A percentile compares a stretch with the other conserved stretches of the same genome.
Evolutionary conservation across 495 filamentous ascomycete species (phyloP).

Genomic region (Trichoderma erinaceum): DNA sequence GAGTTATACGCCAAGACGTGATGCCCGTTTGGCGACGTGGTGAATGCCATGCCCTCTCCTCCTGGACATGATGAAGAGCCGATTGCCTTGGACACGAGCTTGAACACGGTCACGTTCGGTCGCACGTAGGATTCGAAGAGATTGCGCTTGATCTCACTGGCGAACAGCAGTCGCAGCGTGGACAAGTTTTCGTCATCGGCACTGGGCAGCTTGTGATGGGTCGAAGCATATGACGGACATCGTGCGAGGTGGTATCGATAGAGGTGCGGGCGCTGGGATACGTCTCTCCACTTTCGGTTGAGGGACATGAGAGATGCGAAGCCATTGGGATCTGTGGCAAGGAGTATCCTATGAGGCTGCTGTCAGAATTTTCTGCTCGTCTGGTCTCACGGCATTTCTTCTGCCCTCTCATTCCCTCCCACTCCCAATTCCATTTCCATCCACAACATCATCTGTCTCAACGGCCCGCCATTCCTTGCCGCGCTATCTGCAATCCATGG

Average conservation of each 20-base stretch:
- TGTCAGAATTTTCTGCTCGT: neutral
- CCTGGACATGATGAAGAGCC: conserved; percentile 77
- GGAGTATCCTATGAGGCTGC: conserved; percentile 57
- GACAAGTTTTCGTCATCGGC: conserved; percentile 49
- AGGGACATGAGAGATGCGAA: conserved; percentile 81
- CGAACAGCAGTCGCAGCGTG: conserved; percentile 59
- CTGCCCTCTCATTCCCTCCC: neutral
- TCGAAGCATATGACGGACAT: conserved; percentile 62
- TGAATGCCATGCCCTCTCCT: conserved; percentile 80
- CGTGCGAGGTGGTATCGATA: conserved; percentile 70
- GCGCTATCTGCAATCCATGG: neutral
- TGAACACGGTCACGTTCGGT: conserved; percentile 63
- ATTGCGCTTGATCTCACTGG: conserved; percentile 66
- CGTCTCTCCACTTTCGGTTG: conserved; percentile 68
- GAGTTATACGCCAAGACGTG: conserved; percentile 75
- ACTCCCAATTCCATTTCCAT: neutral
- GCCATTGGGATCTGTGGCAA: conserved; percentile 64
- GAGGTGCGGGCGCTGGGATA: conserved; percentile 63
- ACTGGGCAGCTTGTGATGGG: conserved; percentile 38
- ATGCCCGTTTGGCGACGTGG: conserved; percentile 66
- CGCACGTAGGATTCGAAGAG: conserved; percentile 73
- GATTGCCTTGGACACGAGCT: conserved; percentile 74
- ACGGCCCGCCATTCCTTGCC: neutral
- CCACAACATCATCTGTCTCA: neutral
- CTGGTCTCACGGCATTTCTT: conserved; percentile 10